phyloP scores from a whole-genome alignment of 2,329 filamentous ascomycete species.

The Thermoascus crustaceus region DNA sequence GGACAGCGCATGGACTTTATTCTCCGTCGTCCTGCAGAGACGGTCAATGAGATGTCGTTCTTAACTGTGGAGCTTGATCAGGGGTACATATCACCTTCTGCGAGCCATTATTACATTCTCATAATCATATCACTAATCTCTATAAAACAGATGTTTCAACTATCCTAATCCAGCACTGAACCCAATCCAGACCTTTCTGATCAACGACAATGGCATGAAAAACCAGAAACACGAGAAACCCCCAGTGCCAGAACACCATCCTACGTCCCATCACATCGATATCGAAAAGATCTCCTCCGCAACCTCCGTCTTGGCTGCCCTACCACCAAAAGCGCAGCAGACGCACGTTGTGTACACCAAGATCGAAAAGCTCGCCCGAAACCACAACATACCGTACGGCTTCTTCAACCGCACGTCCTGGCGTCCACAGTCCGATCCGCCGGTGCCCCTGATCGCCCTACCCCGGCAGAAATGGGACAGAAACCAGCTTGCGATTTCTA shows the following conservation, averaged over 20 bases:
- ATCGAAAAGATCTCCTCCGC: constrained; percentile 19
- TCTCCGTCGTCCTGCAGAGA: constrained; percentile 14
- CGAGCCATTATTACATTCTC: constrained; percentile 4
- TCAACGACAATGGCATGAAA: constrained; percentile 10
- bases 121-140: constrained; percentile 4
- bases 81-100: constrained; percentile 19
- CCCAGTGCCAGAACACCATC: not conserved
- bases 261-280: constrained; percentile 13
- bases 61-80: constrained; percentile 29
- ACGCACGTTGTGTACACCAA: constrained; percentile 41
- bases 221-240: not conserved
- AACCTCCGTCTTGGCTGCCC: constrained; percentile 16
- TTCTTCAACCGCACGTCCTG: constrained; percentile 44
- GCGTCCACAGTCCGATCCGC: constrained; percentile 30
- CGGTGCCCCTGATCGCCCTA: constrained; percentile 26
- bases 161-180: constrained; percentile 38
- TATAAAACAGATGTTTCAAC: constrained; percentile 35
- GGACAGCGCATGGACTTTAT: constrained; percentile 40
- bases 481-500: constrained; percentile 33
- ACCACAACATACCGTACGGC: constrained; percentile 37
- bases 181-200: constrained; percentile 29
- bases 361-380: constrained; percentile 36
- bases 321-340: constrained; percentile 26
- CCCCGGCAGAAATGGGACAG: constrained; percentile 32
- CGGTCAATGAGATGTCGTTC: constrained; percentile 9